phyloP scores from a whole-genome alignment of 75 land plant genomes.

The Gnetum montanum region DNA sequence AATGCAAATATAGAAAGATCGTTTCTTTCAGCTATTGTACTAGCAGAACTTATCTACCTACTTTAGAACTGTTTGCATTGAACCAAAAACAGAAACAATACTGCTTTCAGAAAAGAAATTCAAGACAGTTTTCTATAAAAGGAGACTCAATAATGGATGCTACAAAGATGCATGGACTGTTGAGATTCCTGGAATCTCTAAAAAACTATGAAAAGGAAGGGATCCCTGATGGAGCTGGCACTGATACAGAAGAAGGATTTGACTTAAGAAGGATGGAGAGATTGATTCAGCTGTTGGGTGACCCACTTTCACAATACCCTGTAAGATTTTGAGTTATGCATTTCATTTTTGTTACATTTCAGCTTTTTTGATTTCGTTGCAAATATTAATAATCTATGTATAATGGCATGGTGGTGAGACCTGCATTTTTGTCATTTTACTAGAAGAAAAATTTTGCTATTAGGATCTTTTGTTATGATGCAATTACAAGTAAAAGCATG shows the following conservation, averaged over 20 bases:
- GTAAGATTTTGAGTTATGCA: slow-evolving; percentile 13
- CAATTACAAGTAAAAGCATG: no score
- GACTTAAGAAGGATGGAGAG: slow-evolving; percentile 75
- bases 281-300: slow-evolving; percentile 47
- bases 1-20: no score
- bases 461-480: not conserved
- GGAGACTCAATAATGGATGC: slow-evolving; percentile 9
- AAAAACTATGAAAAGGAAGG: slow-evolving; percentile 76
- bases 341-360: not conserved
- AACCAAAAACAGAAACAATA: no score
- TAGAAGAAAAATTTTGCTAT: not conserved
- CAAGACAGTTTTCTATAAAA: not conserved
- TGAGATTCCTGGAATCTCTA: slow-evolving; percentile 48
- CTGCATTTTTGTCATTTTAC: not conserved
- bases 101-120: not conserved
- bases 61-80: no score
- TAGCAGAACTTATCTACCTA: no score
- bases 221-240: slow-evolving; percentile 77
- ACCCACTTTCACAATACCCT: slow-evolving; percentile 66
- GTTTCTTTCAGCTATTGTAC: no score
- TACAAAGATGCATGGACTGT: slow-evolving; percentile 22
- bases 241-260: slow-evolving; percentile 69
- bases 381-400: not conserved
- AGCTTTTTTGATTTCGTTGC: not conserved
- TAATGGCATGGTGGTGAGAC: not conserved